Base-by-base conservation (phyloP, 352 stramenopile species). In the Phytopythium kandeliae region DNA sequence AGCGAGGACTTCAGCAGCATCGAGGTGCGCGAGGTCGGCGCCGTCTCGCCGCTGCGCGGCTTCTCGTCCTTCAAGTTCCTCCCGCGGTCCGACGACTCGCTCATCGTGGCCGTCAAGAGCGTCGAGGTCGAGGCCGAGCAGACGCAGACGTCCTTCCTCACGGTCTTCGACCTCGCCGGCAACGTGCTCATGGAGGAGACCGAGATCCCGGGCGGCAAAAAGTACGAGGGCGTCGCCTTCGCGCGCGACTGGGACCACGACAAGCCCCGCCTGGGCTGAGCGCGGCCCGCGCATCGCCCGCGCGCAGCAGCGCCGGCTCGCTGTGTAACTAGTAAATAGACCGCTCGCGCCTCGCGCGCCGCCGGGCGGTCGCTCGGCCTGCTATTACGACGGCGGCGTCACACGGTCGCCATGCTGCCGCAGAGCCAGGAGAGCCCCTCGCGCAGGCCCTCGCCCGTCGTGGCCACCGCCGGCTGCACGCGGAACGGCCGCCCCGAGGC, bases 51-150 rank as follows among this genome's bases (percentile, higher is more conserved):
- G 8, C 69, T 95, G 41, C 86, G 89, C 7, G 93, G 93, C 21
- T 98, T 97, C 60, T 97, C 86, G 55, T 95, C 85, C 17, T 97
- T 98, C 71, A 97, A 97, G 74, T 98, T 98, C 58, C 48, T 98
- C 17, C 91, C 92, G 12, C 79, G 85, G 30, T 92, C 85, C 19
- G 79, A 86, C 30, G 92, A 98, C 62, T 69, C 65, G 37, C 73
- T 98, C 49, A 96, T 98, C 58, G 74, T 97, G 22, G 92, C 90
- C 17, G 71, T 98, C 47, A 97, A 97, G 80, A 98, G 85, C 62
- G 85, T 95, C 48, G 92, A 98, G 62, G 86, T 93, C 44, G 87
- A 96, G 42, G 81, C 74, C 16, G 71, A 92, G 54, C 86, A 96
- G 54, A 83, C 80, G 24, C 94, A 98, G 64, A 90, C 88, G 31